Evolutionary conservation across 805 yeast species (phyloP).

Genomic region (Ascoidea asiatica): DNA sequence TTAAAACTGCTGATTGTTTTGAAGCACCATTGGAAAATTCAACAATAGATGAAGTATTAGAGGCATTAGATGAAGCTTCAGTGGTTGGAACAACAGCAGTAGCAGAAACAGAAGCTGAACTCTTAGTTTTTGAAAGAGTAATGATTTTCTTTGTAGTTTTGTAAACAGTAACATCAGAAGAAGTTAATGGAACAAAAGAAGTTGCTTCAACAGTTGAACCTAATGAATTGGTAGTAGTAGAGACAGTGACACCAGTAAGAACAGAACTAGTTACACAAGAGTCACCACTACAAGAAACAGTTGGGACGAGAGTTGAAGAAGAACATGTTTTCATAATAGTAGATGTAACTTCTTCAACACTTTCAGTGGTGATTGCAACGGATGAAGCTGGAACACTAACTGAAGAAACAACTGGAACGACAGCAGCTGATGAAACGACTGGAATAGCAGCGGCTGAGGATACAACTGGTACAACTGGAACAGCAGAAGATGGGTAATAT

Average conservation of each 20-base stretch:
- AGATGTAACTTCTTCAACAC: too few species aligned
- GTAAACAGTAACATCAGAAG: slow-evolving; percentile 6
- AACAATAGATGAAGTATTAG: too few species aligned
- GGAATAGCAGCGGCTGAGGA: slow-evolving; percentile 8
- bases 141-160: neutral
- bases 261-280: slow-evolving; percentile 1
- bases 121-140: too few species aligned
- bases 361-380: slow-evolving; percentile 19
- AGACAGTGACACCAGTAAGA: neutral
- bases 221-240: neutral
- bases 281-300: too few species aligned
- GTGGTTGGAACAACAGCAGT: slow-evolving; percentile 1
- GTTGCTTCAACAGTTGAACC: neutral
- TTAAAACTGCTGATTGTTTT: too few species aligned
- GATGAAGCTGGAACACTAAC: slow-evolving; percentile 22
- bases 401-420: slow-evolving; percentile 24
- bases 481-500: too few species aligned
- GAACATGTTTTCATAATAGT: too few species aligned
- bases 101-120: too few species aligned
- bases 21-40: too few species aligned
- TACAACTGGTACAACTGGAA: neutral
- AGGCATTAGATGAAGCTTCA: too few species aligned
- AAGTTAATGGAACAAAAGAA: neutral
- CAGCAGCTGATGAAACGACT: slow-evolving; percentile 19
- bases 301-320: too few species aligned